Evolutionary conservation across 225 moss, liverwort and hornwort species (phyloP).

Genomic region (Climacium dendroides): DNA sequence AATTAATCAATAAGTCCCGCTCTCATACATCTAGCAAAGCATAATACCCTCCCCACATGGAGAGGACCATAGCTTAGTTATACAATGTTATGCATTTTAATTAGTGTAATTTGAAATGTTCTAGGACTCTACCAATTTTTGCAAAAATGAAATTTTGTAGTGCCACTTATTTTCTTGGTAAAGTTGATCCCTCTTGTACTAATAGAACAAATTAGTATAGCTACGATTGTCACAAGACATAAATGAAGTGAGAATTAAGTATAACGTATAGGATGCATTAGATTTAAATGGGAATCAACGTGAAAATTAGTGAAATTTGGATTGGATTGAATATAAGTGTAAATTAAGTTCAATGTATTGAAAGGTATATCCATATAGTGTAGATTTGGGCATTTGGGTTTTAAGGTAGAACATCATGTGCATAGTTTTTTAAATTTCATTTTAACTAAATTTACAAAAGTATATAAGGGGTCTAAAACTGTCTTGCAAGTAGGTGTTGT

Average conservation of each 20-base stretch:
- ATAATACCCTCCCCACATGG: fast-evolving
- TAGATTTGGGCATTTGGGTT: too few species aligned
- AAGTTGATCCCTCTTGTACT: fast-evolving
- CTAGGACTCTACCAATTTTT: not conserved
- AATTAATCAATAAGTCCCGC: not conserved
- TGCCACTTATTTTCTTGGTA: not conserved
- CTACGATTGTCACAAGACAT: not conserved
- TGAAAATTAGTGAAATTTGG: not conserved
- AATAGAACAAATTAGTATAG: not conserved
- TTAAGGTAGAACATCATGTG: not conserved
- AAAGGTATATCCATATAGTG: not conserved
- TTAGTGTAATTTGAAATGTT: not conserved
- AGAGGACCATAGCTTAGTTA: not conserved
- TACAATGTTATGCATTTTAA: too few species aligned
- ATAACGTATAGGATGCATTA: not conserved
- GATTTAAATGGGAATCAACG: not conserved
- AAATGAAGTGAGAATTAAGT: not conserved
- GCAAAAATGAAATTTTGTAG: not conserved
- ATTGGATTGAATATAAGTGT: not conserved
- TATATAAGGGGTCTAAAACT: not conserved
- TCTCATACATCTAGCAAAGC: fast-evolving
- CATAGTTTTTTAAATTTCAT: not conserved
- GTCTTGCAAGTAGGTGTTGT: too few species aligned
- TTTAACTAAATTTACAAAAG: not conserved
- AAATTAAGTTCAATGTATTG: not conserved